Evolutionary conservation across 257 asterid genomes (phyloP).

Genomic region (Nicotiana paniculata): DNA sequence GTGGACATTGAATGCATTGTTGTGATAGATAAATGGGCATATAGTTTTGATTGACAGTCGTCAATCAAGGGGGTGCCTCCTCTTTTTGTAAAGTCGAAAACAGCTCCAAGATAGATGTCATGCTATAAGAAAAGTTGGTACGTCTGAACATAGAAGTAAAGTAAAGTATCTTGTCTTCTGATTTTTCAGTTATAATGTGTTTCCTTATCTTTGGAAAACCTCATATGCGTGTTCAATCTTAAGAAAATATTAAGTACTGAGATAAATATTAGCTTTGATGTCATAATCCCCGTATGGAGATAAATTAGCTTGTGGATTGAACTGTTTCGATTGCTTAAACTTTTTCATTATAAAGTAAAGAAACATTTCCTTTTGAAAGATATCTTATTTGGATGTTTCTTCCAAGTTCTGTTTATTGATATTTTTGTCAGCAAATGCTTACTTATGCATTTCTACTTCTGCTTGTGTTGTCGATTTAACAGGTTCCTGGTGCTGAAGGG

Average conservation of each 20-base stretch:
- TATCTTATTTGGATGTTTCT: not conserved
- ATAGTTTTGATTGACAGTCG: not conserved
- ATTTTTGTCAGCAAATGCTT: not conserved
- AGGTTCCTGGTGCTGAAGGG: conserved; percentile 96
- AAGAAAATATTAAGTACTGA: too few relatives aligned
- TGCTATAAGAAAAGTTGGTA: not conserved
- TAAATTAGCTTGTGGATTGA: not conserved
- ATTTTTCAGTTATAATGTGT: not conserved
- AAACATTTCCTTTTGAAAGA: not conserved
- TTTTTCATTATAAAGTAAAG: not conserved
- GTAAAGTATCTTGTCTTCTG: not conserved
- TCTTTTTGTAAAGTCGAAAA: not conserved
- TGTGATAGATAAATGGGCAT: not conserved
- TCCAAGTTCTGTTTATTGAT: not conserved
- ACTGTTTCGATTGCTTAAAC: not conserved
- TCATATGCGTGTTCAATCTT: too few relatives aligned
- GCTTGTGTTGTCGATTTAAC: not conserved
- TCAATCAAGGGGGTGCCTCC: not conserved
- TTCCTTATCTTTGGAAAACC: too few relatives aligned
- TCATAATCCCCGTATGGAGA: not conserved
- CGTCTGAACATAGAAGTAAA: not conserved
- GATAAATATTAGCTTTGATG: not conserved
- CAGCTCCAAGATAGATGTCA: not conserved
- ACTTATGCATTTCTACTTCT: not conserved
- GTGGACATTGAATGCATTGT: not conserved